Percentiles rank a stretch among this genome's conserved stretches.
These are phyloP conservation scores for Solanum clarkiae DNA, from an alignment of 257 asterid genomes.

Conservation along the genomic window DNA sequence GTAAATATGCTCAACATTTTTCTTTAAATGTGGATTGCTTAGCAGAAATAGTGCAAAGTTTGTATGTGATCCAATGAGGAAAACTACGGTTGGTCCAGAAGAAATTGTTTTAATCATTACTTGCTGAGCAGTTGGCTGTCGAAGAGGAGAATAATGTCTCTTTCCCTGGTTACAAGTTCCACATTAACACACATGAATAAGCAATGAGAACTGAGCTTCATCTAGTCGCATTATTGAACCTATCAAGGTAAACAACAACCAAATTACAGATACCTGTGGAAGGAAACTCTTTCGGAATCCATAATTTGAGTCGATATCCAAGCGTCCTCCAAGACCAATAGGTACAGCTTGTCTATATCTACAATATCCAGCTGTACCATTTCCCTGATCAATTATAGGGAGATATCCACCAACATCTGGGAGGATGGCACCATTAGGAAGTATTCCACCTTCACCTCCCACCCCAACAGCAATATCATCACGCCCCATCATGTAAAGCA, in stretches of 20 bases:
- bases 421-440: constrained; percentile 51
- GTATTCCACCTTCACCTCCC: constrained; percentile 90
- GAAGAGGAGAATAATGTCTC: constrained; percentile 54
- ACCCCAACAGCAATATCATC: constrained; percentile 80
- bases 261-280: constrained; percentile 44
- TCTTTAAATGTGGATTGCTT: constrained; percentile 68
- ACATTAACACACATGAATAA: background rate
- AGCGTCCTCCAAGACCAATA: constrained; percentile 54
- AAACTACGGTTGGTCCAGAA: constrained; percentile 55
- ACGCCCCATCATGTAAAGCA: constrained; percentile 89
- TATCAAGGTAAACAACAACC: too few species aligned
- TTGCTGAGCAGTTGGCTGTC: constrained; percentile 72
- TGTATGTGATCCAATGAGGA: constrained; percentile 45
- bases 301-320: constrained; percentile 57
- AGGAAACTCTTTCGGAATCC: constrained; percentile 69
- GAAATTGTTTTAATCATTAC: constrained; percentile 58
- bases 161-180: constrained; percentile 35
- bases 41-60: constrained; percentile 59
- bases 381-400: constrained; percentile 79
- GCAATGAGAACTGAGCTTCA: background rate
- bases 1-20: constrained; percentile 54
- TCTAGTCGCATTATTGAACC: background rate
- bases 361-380: constrained; percentile 66
- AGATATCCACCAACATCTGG: constrained; percentile 84
- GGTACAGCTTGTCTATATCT: constrained; percentile 84